These are phyloP conservation scores for Mortierella hygrophila DNA, from an alignment of 192 early-diverging fungal species.

Conservation along the genomic window DNA sequence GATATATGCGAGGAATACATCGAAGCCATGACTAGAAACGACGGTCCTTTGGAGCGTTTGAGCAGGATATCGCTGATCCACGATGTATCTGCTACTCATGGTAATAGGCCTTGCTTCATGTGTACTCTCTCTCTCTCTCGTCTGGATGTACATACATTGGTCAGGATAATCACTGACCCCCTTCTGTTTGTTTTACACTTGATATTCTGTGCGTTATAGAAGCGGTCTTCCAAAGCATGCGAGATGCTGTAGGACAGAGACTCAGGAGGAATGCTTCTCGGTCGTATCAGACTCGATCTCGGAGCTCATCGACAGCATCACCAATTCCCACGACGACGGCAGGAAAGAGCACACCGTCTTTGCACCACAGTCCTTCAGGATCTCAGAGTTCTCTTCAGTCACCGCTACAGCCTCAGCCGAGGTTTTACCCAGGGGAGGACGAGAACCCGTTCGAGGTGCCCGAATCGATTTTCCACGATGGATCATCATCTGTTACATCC, in stretches of 20 bases:
- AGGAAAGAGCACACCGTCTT: slow-evolving; percentile 1
- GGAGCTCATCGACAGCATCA: slow-evolving; percentile 26
- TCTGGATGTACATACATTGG: background rate
- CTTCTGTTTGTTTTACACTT: background rate
- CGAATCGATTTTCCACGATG: slow-evolving; percentile 53
- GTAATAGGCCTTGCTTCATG: background rate
- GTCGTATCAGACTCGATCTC: slow-evolving; percentile 1
- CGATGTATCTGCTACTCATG: slow-evolving; percentile 30
- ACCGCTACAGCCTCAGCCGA: slow-evolving; percentile 18
- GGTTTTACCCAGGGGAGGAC: slow-evolving; percentile 50
- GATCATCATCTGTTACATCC: slow-evolving; percentile 13
- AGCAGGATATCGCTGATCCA: slow-evolving; percentile 27
- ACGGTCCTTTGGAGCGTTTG: slow-evolving; percentile 38
- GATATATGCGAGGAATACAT: slow-evolving; percentile 54
- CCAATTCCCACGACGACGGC: background rate
- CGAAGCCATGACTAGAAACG: slow-evolving; percentile 25
- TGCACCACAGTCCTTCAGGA: slow-evolving; percentile 21
- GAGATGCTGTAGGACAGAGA: slow-evolving; percentile 10
- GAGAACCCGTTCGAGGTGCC: slow-evolving; percentile 57
- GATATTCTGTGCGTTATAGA: background rate
- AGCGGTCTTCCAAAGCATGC: slow-evolving; percentile 25
- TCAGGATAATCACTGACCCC: background rate
- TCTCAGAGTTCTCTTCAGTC: slow-evolving; percentile 16
- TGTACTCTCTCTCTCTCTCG: background rate
- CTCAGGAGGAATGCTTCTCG: slow-evolving; percentile 7